Conservation (phyloP, 2,329 filamentous ascomycete species). For the Acephala macrosclerotiorum region DNA sequence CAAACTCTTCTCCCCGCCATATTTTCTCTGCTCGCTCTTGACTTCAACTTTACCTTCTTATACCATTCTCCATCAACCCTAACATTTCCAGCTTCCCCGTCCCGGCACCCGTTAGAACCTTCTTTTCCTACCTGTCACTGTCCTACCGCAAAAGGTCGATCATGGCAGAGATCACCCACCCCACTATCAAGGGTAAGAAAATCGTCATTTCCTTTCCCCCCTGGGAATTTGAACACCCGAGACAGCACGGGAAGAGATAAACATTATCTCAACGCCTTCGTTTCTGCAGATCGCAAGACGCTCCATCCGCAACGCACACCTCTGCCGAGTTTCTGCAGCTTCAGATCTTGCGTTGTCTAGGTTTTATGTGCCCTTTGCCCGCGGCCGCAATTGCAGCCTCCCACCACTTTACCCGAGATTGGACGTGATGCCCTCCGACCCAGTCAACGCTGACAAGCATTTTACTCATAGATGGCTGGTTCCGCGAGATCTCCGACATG, state of each 20-base stretch:
- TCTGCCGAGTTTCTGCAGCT: background rate
- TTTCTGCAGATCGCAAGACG: background rate
- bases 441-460: conserved; percentile 28
- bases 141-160: conserved; percentile 1
- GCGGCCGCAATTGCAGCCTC: conserved; percentile 9
- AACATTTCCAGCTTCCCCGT: background rate
- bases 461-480: conserved; percentile 87
- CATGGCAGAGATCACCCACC: conserved; percentile 63
- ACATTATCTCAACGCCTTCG: background rate
- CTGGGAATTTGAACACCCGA: background rate
- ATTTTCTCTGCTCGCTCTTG: background rate
- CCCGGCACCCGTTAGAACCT: background rate
- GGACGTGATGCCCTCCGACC: conserved; percentile 18
- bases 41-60: background rate
- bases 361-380: conserved; percentile 8
- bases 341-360: background rate
- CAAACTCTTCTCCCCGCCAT: background rate
- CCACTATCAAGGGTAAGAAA: conserved; percentile 64
- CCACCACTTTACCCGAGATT: conserved; percentile 16
- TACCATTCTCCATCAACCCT: background rate
- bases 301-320: background rate
- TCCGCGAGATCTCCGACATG: conserved; percentile 98
- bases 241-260: background rate
- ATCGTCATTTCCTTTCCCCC: conserved; percentile 7
- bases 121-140: conserved; percentile 6